Evolutionary conservation across 805 yeast genomes (phyloP), one percentile per base, ranked within the genome.

Genomic region (Metschnikowia colocasiae): DNA sequence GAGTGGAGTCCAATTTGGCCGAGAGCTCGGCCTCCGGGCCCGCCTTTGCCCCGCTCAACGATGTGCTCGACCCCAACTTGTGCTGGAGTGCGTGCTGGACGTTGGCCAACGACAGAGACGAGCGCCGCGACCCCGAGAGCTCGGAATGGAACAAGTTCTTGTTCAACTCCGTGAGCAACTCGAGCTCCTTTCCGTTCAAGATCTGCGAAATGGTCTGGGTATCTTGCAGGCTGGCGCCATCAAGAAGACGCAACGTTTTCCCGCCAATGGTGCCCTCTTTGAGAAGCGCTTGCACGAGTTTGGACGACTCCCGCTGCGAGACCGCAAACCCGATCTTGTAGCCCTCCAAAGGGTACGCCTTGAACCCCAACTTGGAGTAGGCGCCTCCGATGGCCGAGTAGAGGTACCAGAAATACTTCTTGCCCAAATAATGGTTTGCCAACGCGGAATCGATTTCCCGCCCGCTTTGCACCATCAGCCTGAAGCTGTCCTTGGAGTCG

Each of bases 321-420:
- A 59, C 32, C 4, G 59, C 40, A 2, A 51, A 32, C 4, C 72
- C 73, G n/a, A 70, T 47, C 45, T 55, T 52, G 51, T 63, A 70
- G 40, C 69, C 63, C 37, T 68, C 70, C 10, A 67, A 26, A 0
- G 74, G 73, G 48, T 56, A 67, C 1, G 56, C 47, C 43, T 68
- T 66, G 59, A 78, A 85, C 0, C 91, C 95, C 53, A 83, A 79
- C 52, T 72, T 68, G 31, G 72, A 67, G 62, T 89, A 89, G 55
- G 76, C 87, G 27, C 73, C 75, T 13, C 86, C 92, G 18, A 86
- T 80, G 41, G 83, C 94, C 51, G 92, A 83, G 73, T 87, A 87
- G 43, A 88, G 71, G 34, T 54, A 56, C 75, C 75, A 71, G 41
- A 68, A 61, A 52, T 67, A 71, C 46, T 67, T 52, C 43, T 67